These are phyloP conservation scores for Suhomyces ambrosiae DNA, from an alignment of 1,139 yeast species.

Conservation along the genomic window DNA sequence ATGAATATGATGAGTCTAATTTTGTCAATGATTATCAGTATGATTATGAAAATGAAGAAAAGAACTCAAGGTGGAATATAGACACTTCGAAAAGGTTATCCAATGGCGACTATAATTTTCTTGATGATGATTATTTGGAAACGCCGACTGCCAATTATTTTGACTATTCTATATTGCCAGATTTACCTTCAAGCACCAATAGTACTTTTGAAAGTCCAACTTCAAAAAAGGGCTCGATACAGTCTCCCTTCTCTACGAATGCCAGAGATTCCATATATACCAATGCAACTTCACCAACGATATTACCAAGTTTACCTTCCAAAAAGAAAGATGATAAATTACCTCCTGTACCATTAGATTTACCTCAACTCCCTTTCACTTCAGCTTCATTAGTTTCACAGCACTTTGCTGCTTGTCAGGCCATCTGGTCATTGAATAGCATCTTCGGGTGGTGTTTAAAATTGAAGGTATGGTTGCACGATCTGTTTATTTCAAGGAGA, in stretches of 20 bases:
- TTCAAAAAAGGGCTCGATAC: constrained; percentile 5
- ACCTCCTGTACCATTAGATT: constrained; percentile 55
- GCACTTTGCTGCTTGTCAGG: constrained; percentile 45
- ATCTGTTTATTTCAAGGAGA: constrained; percentile 48
- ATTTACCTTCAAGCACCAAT: constrained; percentile 30
- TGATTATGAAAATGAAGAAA: constrained; percentile 14
- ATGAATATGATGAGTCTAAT: constrained; percentile 5
- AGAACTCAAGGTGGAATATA: constrained; percentile 10
- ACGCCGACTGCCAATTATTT: constrained; percentile 36
- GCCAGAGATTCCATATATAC: constrained; percentile 14
- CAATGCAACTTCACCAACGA: constrained; percentile 4
- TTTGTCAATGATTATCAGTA: constrained; percentile 11
- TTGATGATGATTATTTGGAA: constrained; percentile 19
- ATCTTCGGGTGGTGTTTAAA: constrained; percentile 54
- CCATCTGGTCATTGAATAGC: constrained; percentile 41
- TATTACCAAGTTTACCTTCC: constrained; percentile 12
- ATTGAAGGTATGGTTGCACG: constrained; percentile 54
- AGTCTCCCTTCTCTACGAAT: constrained; percentile 7
- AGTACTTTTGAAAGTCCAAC: constrained; percentile 12
- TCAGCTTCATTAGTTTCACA: constrained; percentile 51
- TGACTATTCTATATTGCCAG: constrained; percentile 47
- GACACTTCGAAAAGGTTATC: constrained; percentile 4
- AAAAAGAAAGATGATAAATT: constrained; percentile 27
- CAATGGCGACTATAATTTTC: constrained; percentile 13
- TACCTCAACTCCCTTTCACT: constrained; percentile 61